Evolutionary conservation across 129 eudicot species (phyloP).

Genomic region (Flaveria ramosissima): DNA sequence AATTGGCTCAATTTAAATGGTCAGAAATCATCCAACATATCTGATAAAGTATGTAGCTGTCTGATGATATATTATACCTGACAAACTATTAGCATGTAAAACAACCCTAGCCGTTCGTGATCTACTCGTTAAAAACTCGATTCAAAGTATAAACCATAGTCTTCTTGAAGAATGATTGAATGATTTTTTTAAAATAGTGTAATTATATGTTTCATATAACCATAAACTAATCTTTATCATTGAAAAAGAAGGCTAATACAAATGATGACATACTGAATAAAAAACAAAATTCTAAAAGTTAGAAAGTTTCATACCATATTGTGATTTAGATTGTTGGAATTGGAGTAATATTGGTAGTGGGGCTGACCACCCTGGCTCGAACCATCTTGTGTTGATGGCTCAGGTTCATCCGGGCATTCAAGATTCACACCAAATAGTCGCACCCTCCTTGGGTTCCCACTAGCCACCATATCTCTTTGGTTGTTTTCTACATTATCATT

Average conservation of each 20-base stretch:
- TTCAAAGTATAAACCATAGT: no score
- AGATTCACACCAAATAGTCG: conserved; percentile 75
- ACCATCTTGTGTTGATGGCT: conserved; percentile 54
- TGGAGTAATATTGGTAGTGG: conserved; percentile 38
- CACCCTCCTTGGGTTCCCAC: conserved; percentile 56
- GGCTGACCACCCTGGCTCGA: conserved; percentile 56
- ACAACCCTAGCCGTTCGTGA: no score
- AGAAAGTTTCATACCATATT: conserved; percentile 49
- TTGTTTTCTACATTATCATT: conserved; percentile 40
- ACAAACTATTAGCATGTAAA: no score
- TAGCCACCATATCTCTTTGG: conserved; percentile 36
- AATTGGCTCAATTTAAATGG: neutral
- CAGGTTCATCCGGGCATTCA: conserved; percentile 50
- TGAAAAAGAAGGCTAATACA: neutral
- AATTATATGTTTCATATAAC: no score
- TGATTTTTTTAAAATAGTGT: no score
- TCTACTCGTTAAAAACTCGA: no score
- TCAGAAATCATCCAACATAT: neutral
- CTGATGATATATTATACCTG: no score
- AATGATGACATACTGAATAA: neutral
- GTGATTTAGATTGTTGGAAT: conserved; percentile 34
- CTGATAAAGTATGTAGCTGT: no score
- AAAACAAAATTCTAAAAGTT: neutral
- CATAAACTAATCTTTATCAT: neutral
- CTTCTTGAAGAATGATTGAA: no score